These are phyloP conservation scores for Massariosphaeria phaeospora DNA, from an alignment of 495 filamentous ascomycete species.

Conservation along the genomic window DNA sequence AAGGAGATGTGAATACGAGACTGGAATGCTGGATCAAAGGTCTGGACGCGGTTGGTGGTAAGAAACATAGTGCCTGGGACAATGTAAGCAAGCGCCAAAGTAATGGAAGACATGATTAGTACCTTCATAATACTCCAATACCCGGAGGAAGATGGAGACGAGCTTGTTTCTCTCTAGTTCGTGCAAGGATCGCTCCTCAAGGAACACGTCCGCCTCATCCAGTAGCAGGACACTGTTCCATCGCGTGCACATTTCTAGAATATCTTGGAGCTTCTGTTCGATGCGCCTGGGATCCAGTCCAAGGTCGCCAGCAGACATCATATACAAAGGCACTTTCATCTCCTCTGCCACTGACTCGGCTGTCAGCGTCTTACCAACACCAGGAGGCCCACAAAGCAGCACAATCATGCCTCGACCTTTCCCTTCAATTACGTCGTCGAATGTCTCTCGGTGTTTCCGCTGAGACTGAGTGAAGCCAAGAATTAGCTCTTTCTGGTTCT, in stretches of 20 bases:
- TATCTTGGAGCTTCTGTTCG: slow-evolving; percentile 39
- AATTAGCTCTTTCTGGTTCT: slow-evolving; percentile 47
- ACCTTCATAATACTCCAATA: slow-evolving; percentile 57
- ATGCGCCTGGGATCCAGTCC: slow-evolving; percentile 37
- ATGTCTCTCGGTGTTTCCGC: slow-evolving; percentile 41
- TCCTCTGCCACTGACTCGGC: slow-evolving; percentile 42
- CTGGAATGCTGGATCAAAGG: slow-evolving; percentile 42
- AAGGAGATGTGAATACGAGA: slow-evolving; percentile 44
- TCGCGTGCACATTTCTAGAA: slow-evolving; percentile 41
- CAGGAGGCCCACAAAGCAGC: slow-evolving; percentile 41
- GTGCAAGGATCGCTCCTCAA: slow-evolving; percentile 46
- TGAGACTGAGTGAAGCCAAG: slow-evolving; percentile 52
- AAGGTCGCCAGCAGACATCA: slow-evolving; percentile 42
- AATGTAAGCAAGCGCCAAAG: slow-evolving; percentile 42
- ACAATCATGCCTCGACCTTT: slow-evolving; percentile 43
- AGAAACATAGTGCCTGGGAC: slow-evolving; percentile 34
- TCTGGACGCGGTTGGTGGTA: slow-evolving; percentile 41
- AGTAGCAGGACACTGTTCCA: slow-evolving; percentile 51
- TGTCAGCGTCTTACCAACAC: slow-evolving; percentile 43
- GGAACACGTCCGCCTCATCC: slow-evolving; percentile 66
- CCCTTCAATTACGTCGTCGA: slow-evolving; percentile 55
- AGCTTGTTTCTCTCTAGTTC: slow-evolving; percentile 43
- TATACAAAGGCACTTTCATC: slow-evolving; percentile 42
- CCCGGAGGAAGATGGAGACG: slow-evolving; percentile 47
- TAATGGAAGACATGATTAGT: slow-evolving; percentile 34